Base-by-base conservation (phyloP, 441 rosid species). In the Populus trichocarpa region DNA sequence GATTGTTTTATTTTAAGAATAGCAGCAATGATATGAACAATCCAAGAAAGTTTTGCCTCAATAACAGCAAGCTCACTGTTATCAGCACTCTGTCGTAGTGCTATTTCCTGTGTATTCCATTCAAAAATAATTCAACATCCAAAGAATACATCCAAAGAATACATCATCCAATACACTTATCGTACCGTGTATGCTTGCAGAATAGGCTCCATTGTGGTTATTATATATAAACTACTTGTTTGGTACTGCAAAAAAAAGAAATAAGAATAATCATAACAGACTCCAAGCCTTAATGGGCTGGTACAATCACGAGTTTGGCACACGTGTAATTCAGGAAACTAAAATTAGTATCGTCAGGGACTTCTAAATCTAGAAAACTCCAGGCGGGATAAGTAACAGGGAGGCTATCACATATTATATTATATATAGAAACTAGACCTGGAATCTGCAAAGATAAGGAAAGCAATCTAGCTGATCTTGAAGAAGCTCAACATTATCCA, bases 381-480 rank as follows among this genome's bases (percentile, higher is more conserved):
- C 61, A 35, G 69, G 67, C 71, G 33, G 57, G 22, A 70, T 5
- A 70, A 16, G 67, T 33, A 65, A 74, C 26, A 38, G 26, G 71
- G 28, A 77, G 38, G 71, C 67, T 42, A 35, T 11, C 35, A 7
- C 3, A 30, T 30, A 30, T 30, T 30, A 67, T 32, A 26, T 22
- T 26, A 23, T 18, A 69, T 59, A 65, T 32, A 61, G 75, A 53
- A 65, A 70, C 57, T 61, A 73, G 86, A 97, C 99, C 99, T 97
- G 98, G 87, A 93, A 97, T 91, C 97, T 90, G 83, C 99, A 95
- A 67, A 97, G 94, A 83, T 89, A 85, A 74, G 99, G 99, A 89
- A 97, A 95, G 89, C 93, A 89, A 83, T 97, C 99, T 28, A 97
- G 94, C 84, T 93, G 99, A 88, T 97, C 99, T 84, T 97, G 99